A percentile compares a stretch with the other conserved stretches of the same genome.
These are phyloP conservation scores for Penstemon eatonii DNA, from an alignment of 257 asterid genomes.

Conservation along the genomic window DNA sequence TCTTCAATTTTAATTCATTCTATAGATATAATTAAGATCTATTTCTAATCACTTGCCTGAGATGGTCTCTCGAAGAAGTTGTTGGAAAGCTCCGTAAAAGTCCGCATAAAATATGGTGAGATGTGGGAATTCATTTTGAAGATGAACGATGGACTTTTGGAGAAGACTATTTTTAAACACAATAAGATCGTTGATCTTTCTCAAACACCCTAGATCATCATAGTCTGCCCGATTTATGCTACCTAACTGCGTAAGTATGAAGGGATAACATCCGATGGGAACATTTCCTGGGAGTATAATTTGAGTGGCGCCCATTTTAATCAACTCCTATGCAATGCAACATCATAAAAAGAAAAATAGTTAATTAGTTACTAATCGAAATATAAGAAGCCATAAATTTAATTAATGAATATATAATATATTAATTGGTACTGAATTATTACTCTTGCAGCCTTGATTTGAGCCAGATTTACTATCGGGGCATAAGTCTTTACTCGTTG, in stretches of 20 bases:
- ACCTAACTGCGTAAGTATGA: not conserved
- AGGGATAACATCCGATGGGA: not conserved
- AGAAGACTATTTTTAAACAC: not conserved
- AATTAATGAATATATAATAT: too few species aligned
- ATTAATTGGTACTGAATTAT: not conserved
- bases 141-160: not conserved
- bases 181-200: slow-evolving; percentile 3
- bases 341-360: too few species aligned
- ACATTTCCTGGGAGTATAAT: not conserved
- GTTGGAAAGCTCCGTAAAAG: not conserved
- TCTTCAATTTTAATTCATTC: too few species aligned
- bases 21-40: too few species aligned
- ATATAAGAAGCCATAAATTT: too few species aligned
- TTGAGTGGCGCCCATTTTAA: not conserved
- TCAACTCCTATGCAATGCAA: not conserved
- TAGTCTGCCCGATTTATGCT: not conserved
- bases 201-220: slow-evolving; percentile 5
- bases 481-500: slow-evolving; percentile 23
- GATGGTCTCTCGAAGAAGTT: not conserved
- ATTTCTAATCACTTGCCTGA: not conserved
- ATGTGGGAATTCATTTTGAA: not conserved
- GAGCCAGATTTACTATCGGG: slow-evolving; percentile 21
- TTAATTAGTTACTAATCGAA: too few species aligned
- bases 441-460: slow-evolving; percentile 28
- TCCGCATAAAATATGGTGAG: slow-evolving; percentile 1